Conservation (phyloP, 345 rosid species). For the Sonneratia caseolaris region DNA sequence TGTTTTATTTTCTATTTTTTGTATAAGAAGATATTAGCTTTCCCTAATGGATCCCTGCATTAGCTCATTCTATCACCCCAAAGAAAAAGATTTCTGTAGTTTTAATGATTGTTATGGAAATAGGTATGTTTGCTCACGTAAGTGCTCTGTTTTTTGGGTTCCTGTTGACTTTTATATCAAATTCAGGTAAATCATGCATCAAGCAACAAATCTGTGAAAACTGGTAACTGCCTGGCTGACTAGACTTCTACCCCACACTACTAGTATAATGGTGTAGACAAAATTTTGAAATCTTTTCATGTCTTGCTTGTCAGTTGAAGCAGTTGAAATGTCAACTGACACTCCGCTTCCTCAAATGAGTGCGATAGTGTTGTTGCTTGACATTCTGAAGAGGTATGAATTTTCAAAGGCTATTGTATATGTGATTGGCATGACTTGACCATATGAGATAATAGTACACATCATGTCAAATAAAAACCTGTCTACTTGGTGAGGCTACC, state of each 20-base stretch:
- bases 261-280: background rate
- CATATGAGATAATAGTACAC: background rate
- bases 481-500: too few species aligned
- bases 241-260: background rate
- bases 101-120: background rate
- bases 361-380: constrained; percentile 15
- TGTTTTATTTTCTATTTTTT: background rate
- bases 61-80: background rate
- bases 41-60: background rate
- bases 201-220: background rate
- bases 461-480: background rate
- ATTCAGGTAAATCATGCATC: constrained; percentile 1
- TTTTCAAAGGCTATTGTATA: background rate
- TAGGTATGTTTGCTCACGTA: background rate
- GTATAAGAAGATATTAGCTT: background rate
- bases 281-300: background rate
- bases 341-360: constrained; percentile 14
- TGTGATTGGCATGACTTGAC: background rate
- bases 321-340: constrained; percentile 8
- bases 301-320: constrained; percentile 8
- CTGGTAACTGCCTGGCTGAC: background rate
- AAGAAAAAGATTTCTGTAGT: background rate
- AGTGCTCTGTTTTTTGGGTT: background rate
- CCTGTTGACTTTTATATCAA: background rate
- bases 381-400: constrained; percentile 19